Percentiles rank a stretch among this genome's conserved stretches.
These are phyloP conservation scores for Xylariaceae sp. DNA, from an alignment of 2,329 filamentous ascomycete genomes.

Conservation along the genomic window DNA sequence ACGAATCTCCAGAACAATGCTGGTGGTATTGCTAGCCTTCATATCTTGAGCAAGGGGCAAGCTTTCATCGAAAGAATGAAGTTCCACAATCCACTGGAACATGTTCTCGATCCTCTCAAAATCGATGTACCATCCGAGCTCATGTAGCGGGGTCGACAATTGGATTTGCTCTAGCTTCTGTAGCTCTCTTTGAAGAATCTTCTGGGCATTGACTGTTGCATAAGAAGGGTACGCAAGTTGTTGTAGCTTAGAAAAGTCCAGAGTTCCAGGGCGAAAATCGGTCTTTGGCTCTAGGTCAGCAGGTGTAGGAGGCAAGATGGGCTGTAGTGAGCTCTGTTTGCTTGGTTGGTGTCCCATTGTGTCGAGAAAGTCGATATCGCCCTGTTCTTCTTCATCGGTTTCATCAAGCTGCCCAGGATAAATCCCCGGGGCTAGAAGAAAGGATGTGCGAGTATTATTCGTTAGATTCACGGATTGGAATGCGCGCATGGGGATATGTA, in stretches of 20 bases:
- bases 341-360: too few species aligned
- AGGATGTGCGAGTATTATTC: too few species aligned
- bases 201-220: conserved; percentile 58
- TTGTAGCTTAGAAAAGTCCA: conserved; percentile 60
- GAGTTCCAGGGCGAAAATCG: conserved; percentile 60
- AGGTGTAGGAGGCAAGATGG: conserved; percentile 7
- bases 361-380: conserved; percentile 37
- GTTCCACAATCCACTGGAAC: conserved; percentile 88
- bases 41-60: conserved; percentile 75
- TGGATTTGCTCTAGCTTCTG: conserved; percentile 62
- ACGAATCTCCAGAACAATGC: conserved; percentile 75
- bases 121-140: conserved; percentile 83
- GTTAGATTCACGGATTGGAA: too few species aligned
- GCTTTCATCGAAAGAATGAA: conserved; percentile 71
- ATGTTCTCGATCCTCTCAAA: conserved; percentile 63
- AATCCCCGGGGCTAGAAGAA: too few species aligned
- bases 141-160: conserved; percentile 52
- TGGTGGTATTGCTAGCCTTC: conserved; percentile 55
- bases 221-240: conserved; percentile 63
- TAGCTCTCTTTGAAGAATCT: conserved; percentile 62
- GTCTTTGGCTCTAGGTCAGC: conserved; percentile 24
- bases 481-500: too few species aligned
- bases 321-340: too few species aligned
- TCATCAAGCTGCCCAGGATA: conserved; percentile 28
- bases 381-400: conserved; percentile 44